These are phyloP conservation scores for Russula lepida DNA, from an alignment of 768 basidiomycete species.

Conservation along the genomic window DNA sequence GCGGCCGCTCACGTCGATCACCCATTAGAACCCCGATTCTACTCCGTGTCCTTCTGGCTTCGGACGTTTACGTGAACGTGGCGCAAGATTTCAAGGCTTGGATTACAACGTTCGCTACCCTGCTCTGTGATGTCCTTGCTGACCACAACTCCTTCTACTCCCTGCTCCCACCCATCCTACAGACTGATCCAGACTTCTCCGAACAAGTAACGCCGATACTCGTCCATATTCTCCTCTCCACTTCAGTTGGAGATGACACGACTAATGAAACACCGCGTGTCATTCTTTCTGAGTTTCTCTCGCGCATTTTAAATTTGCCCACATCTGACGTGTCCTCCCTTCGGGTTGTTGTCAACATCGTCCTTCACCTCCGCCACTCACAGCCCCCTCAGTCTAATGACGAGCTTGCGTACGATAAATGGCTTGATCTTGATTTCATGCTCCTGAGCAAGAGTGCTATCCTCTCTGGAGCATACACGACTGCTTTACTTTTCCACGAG, in stretches of 20 bases:
- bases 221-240: slow-evolving; percentile 53
- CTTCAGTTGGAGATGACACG: slow-evolving; percentile 20
- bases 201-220: slow-evolving; percentile 65
- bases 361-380: slow-evolving; percentile 76
- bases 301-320: slow-evolving; percentile 38
- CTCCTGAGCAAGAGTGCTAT: slow-evolving; percentile 69
- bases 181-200: slow-evolving; percentile 48
- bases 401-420: slow-evolving; percentile 55
- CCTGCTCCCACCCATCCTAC: slow-evolving; percentile 53
- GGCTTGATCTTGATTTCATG: slow-evolving; percentile 72
- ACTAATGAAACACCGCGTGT: slow-evolving; percentile 24
- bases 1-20: slow-evolving; percentile 21
- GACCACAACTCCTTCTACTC: slow-evolving; percentile 53
- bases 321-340: slow-evolving; percentile 37
- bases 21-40: slow-evolving; percentile 26
- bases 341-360: slow-evolving; percentile 57
- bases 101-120: slow-evolving; percentile 49
- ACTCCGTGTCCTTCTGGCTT: slow-evolving; percentile 34
- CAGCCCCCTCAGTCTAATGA: slow-evolving; percentile 32
- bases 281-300: slow-evolving; percentile 48
- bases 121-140: slow-evolving; percentile 54
- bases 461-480: slow-evolving; percentile 76
- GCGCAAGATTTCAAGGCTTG: slow-evolving; percentile 49
- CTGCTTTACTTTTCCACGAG: slow-evolving; percentile 84
- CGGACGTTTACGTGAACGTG: slow-evolving; percentile 31